phyloP scores from a whole-genome alignment of 1,284 basidiomycete species.

The Ganoderma resinaceum region DNA sequence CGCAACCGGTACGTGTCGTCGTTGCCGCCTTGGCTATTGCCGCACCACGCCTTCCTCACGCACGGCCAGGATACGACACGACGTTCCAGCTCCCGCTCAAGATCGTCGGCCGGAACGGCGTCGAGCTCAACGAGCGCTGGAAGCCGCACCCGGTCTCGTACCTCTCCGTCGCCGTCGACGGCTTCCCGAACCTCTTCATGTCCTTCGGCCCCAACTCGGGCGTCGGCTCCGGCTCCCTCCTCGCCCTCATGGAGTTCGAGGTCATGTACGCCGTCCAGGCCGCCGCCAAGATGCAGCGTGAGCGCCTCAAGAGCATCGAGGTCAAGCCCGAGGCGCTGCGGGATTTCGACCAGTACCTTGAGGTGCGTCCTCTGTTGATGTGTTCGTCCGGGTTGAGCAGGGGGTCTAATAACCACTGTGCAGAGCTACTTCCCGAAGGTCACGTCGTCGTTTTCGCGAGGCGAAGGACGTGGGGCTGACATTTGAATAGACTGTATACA shows the following conservation, averaged over 20 bases:
- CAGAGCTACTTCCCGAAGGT: slow-evolving; percentile 21
- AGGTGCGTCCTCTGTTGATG: neutral
- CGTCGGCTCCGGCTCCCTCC: slow-evolving; percentile 61
- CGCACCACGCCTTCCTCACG: neutral
- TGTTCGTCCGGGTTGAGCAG: neutral
- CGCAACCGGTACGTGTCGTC: slow-evolving; percentile 34
- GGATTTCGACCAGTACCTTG: slow-evolving; percentile 14
- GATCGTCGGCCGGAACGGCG: slow-evolving; percentile 57
- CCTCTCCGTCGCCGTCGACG: slow-evolving; percentile 59
- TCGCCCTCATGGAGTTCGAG: slow-evolving; percentile 61
- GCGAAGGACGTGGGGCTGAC: neutral
- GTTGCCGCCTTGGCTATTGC: neutral
- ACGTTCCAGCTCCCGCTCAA: slow-evolving; percentile 57
- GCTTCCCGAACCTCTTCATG: slow-evolving; percentile 69
- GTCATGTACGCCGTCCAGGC: slow-evolving; percentile 60
- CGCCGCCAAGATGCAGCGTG: slow-evolving; percentile 63
- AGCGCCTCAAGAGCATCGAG: slow-evolving; percentile 60
- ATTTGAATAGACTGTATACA: neutral
- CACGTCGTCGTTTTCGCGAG: neutral
- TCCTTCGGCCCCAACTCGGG: slow-evolving; percentile 61
- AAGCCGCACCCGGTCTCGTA: slow-evolving; percentile 62
- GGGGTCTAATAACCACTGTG: neutral
- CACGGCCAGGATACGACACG: slow-evolving; percentile 55
- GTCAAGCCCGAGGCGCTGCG: slow-evolving; percentile 10
- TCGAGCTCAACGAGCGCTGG: slow-evolving; percentile 56